Conservation (phyloP, 768 basidiomycete species). For the Phlegmacium glaucopus region DNA sequence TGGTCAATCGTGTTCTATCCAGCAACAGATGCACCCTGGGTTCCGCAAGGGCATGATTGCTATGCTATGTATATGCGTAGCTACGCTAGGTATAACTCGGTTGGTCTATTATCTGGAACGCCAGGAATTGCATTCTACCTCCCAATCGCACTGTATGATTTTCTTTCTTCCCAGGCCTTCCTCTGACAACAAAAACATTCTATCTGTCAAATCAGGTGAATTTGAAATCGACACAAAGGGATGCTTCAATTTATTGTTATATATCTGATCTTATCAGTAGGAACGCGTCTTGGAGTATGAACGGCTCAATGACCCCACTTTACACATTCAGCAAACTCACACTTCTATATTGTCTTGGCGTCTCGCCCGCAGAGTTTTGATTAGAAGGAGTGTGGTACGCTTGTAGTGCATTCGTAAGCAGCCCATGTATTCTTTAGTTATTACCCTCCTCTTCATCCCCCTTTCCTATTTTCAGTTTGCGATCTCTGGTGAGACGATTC, state of each 20-base stretch:
- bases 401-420: conserved; percentile 56
- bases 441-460: background rate
- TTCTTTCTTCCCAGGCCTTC: conserved; percentile 71
- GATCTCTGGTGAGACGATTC: too few relatives aligned
- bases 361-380: conserved; percentile 44
- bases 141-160: conserved; percentile 70
- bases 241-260: too few relatives aligned
- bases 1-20: conserved; percentile 71
- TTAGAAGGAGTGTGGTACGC: conserved; percentile 68
- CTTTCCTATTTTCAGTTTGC: conserved; percentile 43
- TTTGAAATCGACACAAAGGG: background rate
- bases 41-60: conserved; percentile 70
- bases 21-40: conserved; percentile 65
- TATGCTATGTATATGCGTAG: conserved; percentile 55
- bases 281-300: conserved; percentile 50
- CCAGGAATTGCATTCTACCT: conserved; percentile 67
- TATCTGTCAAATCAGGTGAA: conserved; percentile 57
- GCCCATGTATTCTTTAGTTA: background rate
- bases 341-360: conserved; percentile 44
- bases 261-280: conserved; percentile 26
- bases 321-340: conserved; percentile 34
- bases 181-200: conserved; percentile 57
- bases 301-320: conserved; percentile 36
- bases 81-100: conserved; percentile 53
- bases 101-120: too few relatives aligned